phyloP scores from a whole-genome alignment of 2,329 filamentous ascomycete species.

The Pyrenochaeta sp. region DNA sequence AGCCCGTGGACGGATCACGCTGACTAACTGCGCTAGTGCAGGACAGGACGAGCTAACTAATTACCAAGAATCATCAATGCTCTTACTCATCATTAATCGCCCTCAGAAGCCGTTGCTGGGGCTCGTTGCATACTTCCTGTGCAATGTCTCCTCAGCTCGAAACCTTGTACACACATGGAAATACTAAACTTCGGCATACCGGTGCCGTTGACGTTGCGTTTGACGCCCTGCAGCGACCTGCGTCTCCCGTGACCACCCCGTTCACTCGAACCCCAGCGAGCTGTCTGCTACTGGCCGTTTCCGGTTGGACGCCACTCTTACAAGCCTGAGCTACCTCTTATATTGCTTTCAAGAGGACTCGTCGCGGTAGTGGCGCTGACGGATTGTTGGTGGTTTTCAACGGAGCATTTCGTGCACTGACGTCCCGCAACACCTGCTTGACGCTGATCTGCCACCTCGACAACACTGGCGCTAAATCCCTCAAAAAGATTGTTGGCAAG shows the following conservation, averaged over 20 bases:
- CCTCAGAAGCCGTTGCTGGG: slow-evolving; percentile 7
- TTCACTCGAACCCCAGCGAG: slow-evolving; percentile 9
- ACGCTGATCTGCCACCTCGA: slow-evolving; percentile 4
- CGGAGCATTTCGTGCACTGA: slow-evolving; percentile 16
- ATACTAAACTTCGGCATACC: slow-evolving; percentile 4
- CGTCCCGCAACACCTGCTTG: slow-evolving; percentile 8
- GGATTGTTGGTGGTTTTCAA: slow-evolving; percentile 7
- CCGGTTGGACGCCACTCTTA: not conserved
- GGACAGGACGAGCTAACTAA: slow-evolving; percentile 3
- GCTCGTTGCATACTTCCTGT: slow-evolving; percentile 6
- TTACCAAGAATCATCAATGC: slow-evolving; percentile 26
- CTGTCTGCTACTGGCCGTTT: not conserved
- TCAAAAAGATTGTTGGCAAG: slow-evolving; percentile 2
- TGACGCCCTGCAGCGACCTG: slow-evolving; percentile 8
- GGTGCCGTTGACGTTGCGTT: slow-evolving; percentile 4
- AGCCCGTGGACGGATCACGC: not conserved
- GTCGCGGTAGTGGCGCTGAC: slow-evolving; percentile 24
- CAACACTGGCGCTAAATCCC: not conserved
- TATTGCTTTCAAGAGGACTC: slow-evolving; percentile 8
- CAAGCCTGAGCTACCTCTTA: slow-evolving; percentile 2
- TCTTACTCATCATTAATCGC: slow-evolving; percentile 29
- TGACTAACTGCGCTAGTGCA: slow-evolving; percentile 24
- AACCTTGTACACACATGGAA: not conserved
- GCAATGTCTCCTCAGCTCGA: slow-evolving; percentile 4
- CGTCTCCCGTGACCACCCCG: slow-evolving; percentile 19